Base-by-base conservation (phyloP, 768 basidiomycete species). In the Zangia roseola region DNA sequence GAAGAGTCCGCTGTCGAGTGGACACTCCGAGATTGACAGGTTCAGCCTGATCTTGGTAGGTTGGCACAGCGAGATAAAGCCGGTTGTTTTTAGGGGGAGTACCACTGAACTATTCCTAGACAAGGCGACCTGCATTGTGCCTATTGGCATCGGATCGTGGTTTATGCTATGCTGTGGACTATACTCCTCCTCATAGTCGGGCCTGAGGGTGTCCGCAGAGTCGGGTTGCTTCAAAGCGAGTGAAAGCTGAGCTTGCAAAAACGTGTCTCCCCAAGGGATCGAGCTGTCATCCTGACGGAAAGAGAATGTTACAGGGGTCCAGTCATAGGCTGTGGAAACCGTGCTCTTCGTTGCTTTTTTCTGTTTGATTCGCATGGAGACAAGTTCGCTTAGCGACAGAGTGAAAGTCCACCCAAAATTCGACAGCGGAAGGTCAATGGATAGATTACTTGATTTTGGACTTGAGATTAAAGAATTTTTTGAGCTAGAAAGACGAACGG, bases 1-100 rank as follows among this genome's bases (percentile, higher is more conserved):
- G 38, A 63, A 60, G 30, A 63, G 39, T n/a, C 61, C 58, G 19
- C 37, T 5, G 31, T 26, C 3, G 12, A 61, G 35, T 21, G 61
- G 54, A 26, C 54, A 63, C 0, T 38, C 25, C 14, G 52, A 57
- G 35, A 61, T 31, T 5, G 49, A 54, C 21, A 61, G 47, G 12
- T 16, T 28, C 17, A 63, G 60, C 14, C 16, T 31, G 43, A 52
- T 9, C 39, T 48, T 48, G 43, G 23, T 23, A 4, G 10, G n/a
- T 21, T 2, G 30, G 8, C 0, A 5, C 0, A 28, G 5, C 12
- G 44, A 45, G 38, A 62, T 9, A 2, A 6, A 36, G 35, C 35
- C 5, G 10, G 38, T 6, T n/a, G 40, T 38, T 9, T 1, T 4
- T 3, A 40, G 19, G 10, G 40, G 28, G 13, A 47, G 8, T 41